Evolutionary conservation across 2,329 filamentous ascomycete species (phyloP).

Genomic region (Verticillium nonalfalfae): DNA sequence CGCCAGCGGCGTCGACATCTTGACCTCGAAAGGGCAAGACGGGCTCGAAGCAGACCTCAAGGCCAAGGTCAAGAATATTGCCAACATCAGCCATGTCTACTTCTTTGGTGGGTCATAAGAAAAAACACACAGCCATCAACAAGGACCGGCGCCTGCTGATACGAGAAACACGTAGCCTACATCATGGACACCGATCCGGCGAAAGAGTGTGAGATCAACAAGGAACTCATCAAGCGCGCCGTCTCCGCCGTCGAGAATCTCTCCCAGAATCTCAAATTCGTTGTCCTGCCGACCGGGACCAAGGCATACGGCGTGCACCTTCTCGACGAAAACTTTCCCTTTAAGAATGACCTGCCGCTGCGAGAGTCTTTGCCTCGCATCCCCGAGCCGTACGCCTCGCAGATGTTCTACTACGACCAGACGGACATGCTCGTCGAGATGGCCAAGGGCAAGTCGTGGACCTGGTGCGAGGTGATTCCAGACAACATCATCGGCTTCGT

Average conservation of each 20-base stretch:
- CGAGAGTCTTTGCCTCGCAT: conserved; percentile 31
- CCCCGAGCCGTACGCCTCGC: conserved; percentile 29
- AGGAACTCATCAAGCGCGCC: conserved; percentile 28
- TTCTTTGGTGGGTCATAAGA: conserved; percentile 24
- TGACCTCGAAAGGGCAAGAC: conserved; percentile 18
- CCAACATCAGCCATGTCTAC: conserved; percentile 33
- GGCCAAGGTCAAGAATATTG: conserved; percentile 24
- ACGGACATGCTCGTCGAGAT: conserved; percentile 28
- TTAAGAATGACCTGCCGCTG: conserved; percentile 25
- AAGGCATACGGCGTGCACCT: conserved; percentile 29
- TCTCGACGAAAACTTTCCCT: conserved; percentile 19
- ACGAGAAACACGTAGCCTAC: conserved; percentile 17
- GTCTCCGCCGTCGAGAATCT: conserved; percentile 28
- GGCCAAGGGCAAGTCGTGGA: conserved; percentile 30
- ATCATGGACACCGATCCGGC: conserved; percentile 25
- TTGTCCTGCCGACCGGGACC: conserved; percentile 33
- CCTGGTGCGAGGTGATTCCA: conserved; percentile 35
- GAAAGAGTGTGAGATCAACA: conserved; percentile 26
- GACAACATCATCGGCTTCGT: conserved; percentile 36
- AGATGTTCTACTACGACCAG: conserved; percentile 41
- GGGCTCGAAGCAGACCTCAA: conserved; percentile 24
- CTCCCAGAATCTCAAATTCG: conserved; percentile 27
- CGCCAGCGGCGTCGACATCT: conserved; percentile 26
- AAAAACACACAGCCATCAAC: not conserved
- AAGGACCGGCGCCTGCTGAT: not conserved